phyloP scores from a whole-genome alignment of 2,329 filamentous ascomycete genomes.

The Monilinia fructigena region DNA sequence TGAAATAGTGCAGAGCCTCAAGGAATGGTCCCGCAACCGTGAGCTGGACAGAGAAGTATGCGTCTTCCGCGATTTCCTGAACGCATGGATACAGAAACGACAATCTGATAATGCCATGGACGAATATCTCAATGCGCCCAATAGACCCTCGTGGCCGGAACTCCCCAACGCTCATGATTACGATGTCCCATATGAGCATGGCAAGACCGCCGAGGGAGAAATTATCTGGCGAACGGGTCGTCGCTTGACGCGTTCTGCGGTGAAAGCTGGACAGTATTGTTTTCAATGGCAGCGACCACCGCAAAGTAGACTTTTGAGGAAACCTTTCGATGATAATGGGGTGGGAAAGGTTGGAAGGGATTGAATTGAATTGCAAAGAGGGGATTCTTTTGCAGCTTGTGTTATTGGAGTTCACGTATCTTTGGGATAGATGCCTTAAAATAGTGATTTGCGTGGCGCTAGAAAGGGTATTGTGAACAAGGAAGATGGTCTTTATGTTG shows the following conservation, averaged over 20 bases:
- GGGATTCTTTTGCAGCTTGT: too few relatives aligned
- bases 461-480: background rate
- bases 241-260: background rate
- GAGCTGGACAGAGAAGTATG: constrained; percentile 19
- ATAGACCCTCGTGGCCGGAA: background rate
- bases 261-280: background rate
- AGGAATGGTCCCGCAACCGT: constrained; percentile 26
- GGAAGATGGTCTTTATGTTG: too few relatives aligned
- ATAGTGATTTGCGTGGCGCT: background rate
- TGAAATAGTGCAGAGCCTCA: constrained; percentile 32
- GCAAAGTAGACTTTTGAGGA: background rate
- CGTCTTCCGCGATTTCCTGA: background rate
- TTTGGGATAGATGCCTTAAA: too few relatives aligned
- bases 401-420: too few relatives aligned
- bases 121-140: background rate
- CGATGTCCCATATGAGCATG: background rate
- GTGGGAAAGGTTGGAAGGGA: background rate
- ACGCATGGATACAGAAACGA: background rate
- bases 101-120: background rate
- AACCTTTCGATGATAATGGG: background rate
- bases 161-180: background rate
- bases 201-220: background rate
- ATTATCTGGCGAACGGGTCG: background rate
- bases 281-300: constrained; percentile 3
- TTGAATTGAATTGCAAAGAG: background rate